phyloP scores from a whole-genome alignment of 331 rosid species.

The Acacia concinna region DNA sequence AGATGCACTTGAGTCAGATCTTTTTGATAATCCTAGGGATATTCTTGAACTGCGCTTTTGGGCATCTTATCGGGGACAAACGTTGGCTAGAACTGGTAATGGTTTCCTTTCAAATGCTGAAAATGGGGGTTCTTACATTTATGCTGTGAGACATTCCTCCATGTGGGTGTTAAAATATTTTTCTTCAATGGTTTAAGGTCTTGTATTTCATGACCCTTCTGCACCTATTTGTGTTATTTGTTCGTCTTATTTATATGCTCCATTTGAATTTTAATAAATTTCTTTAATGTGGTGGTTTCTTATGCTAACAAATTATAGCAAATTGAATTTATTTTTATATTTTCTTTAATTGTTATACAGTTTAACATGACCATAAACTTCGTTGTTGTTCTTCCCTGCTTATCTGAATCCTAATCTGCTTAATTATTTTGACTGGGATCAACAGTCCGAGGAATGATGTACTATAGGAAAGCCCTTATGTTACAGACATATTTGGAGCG shows the following conservation, averaged over 20 bases:
- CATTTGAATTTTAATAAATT: background rate
- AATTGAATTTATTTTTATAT: background rate
- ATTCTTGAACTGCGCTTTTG: constrained; percentile 89
- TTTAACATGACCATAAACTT: too few species aligned
- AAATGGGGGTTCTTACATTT: background rate
- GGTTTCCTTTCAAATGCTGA: background rate
- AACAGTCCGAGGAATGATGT: constrained; percentile 98
- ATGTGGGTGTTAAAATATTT: background rate
- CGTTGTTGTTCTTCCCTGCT: background rate
- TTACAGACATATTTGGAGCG: constrained; percentile 90
- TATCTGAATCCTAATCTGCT: background rate
- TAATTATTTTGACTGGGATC: constrained; percentile 31
- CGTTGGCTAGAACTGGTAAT: constrained; percentile 93
- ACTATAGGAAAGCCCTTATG: constrained; percentile 95
- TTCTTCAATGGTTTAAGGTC: constrained; percentile 11
- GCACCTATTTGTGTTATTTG: background rate
- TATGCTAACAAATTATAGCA: background rate
- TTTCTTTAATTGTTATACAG: background rate
- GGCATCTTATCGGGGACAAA: constrained; percentile 97
- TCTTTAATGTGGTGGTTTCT: constrained; percentile 1
- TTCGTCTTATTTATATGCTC: background rate
- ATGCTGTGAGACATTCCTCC: background rate
- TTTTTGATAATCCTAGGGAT: constrained; percentile 56
- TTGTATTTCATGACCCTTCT: constrained; percentile 1
- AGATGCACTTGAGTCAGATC: constrained; percentile 59